Percentiles rank a stretch among this genome's conserved stretches.
Evolutionary conservation across 192 early-diverging fungal genomes (phyloP).

Genomic region (Entomortierella chlamydospora): DNA sequence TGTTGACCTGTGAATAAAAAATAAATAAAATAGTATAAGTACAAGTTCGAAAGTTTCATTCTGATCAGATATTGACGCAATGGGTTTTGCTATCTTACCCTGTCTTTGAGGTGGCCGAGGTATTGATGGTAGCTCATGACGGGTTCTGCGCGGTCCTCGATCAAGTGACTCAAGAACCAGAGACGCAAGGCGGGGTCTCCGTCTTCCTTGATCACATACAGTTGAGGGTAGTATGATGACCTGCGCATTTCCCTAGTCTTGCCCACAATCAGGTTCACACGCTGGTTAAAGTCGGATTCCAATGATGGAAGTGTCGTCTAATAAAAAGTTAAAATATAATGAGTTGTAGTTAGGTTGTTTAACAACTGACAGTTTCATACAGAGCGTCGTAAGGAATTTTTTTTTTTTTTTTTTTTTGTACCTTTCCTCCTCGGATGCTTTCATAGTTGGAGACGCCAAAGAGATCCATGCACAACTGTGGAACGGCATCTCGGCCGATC

Average conservation of each 20-base stretch:
- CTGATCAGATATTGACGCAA: background rate
- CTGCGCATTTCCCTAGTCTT: conserved; percentile 77
- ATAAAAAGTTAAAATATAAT: background rate
- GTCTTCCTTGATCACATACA: conserved; percentile 93
- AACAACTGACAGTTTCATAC: background rate
- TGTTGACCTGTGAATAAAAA: conserved; percentile 29
- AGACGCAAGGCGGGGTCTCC: conserved; percentile 84
- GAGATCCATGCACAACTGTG: conserved; percentile 77
- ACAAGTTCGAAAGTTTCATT: background rate
- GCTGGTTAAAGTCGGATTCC: conserved; percentile 78
- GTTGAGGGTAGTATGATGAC: conserved; percentile 75
- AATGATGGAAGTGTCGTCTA: conserved; percentile 75
- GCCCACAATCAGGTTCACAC: conserved; percentile 80
- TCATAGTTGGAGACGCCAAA: conserved; percentile 87
- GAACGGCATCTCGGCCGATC: conserved; percentile 81
- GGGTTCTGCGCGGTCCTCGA: conserved; percentile 90
- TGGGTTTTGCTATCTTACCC: conserved; percentile 19
- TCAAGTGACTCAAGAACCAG: conserved; percentile 87
- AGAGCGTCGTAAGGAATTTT: background rate
- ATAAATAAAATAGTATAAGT: background rate
- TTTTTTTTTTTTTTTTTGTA: conserved; percentile 33
- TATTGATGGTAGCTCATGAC: conserved; percentile 83
- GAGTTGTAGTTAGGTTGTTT: background rate
- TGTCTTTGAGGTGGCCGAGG: conserved; percentile 79
- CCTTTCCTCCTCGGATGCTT: conserved; percentile 81